Base-by-base conservation (phyloP, 208 protist genomes). In the Phytomonas sp. region DNA sequence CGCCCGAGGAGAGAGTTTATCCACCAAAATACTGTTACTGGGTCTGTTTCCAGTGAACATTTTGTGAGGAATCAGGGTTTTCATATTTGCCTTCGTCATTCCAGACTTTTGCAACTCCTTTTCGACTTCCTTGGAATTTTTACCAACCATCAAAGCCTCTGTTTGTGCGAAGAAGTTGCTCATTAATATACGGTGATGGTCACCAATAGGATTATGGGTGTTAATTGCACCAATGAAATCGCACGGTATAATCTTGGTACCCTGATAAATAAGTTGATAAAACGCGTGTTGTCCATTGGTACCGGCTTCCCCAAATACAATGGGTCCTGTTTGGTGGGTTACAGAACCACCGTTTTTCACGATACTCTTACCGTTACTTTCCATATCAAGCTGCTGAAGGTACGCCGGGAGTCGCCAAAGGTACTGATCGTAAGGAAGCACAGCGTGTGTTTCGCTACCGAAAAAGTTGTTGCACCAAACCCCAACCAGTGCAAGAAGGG, bases 341-440 rank as follows among this genome's bases (percentile, higher is more conserved):
- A 94, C 85, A 23, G 76, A 66, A 8, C 72, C 69, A 19, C 84
- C 89, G 59, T 77, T 83, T 56, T 90, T 84, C 29, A 81, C 92
- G 16, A 91, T 72, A 63, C 89, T 86, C 80, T 99, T 99, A 32
- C 98, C 98, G 80, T 99, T 99, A 61, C 93, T 98, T 77, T 99
- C 96, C 95, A 98, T 98, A 73, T 98, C 93, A 40, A 96, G 94
- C 83, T 99, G 98, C 84, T 99, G 98, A 62, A 99, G 97, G 75
- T 99, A 99, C n/a, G 98, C 96, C 2, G 97, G 89, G 56, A 99
- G 92, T 33, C 97, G 80, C 82, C 91, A 90, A 30, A 99, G 80
- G 83, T 99, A 99, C 79, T 99, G 97, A 69, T 99, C 97, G 77
- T 99, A 99, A 37, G 98, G 98, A 1, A 99, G 81, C 23, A 99